Evolutionary conservation across 768 basidiomycete genomes (phyloP), one percentile per base, ranked within the genome.

Genomic region (Termitomyces sp.): DNA sequence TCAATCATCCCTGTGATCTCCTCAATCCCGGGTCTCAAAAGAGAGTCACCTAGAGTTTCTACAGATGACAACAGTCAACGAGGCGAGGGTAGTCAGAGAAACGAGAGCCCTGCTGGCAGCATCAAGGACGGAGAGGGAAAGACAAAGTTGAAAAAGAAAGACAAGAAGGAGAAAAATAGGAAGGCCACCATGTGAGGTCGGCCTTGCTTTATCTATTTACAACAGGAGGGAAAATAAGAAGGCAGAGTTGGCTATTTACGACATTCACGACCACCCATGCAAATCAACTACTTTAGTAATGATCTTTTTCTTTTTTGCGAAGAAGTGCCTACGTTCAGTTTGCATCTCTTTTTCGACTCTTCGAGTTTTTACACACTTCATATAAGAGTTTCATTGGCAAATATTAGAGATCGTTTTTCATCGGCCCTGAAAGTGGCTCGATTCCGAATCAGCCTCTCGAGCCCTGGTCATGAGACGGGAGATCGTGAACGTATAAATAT

Each of bases 101-200:
- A 72, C 30, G 84, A 85, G 54, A 85, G 86, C 57, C 83, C 85
- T 23, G 76, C 74, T 17, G 66, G 72, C 43, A 88, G 82, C 70
- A 67, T 85, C 45, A 70, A 70, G 46, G 79, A 73, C 63, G 82
- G 84, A 52, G 61, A 63, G 5, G 76, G 43, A n/a, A 52, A 77
- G 62, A 84, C 35, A 11, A 55, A 54, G 7, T 4, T 27, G 34
- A 54, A 84, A 66, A 81, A 81, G 68, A 80, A 78, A 72, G 78
- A 84, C 59, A 76, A 81, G 71, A 84, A 83, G 72, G 81, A 84
- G 64, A 84, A 80, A 70, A 80, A 76, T 68, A 75, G 73, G 67
- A 76, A 77, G 64, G 61, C 72, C 57, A 69, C 66, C 42, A 54
- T 63, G 54, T 72, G 59, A 66, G 56, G 35, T 52, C 58, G 58